phyloP scores from a whole-genome alignment of 768 basidiomycete genomes.

The Russula virescens region DNA sequence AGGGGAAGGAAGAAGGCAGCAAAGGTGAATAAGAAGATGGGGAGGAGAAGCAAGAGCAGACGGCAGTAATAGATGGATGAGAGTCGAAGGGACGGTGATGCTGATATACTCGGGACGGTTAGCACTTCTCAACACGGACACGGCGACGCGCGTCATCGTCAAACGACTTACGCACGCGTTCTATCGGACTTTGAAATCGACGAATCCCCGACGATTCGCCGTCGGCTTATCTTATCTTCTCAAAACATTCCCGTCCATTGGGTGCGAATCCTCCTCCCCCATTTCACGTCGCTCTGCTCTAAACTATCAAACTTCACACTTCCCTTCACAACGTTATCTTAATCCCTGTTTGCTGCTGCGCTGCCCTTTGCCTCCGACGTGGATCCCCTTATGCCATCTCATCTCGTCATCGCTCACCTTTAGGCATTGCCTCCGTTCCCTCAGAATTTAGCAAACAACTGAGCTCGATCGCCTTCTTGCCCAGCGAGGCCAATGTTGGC shows the following conservation, averaged over 20 bases:
- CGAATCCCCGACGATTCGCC: slow-evolving; percentile 11
- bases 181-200: slow-evolving; percentile 8
- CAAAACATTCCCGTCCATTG: too few species aligned
- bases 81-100: not conserved
- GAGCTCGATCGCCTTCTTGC: slow-evolving; percentile 4
- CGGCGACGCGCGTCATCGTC: slow-evolving; percentile 20
- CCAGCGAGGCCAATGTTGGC: too few species aligned
- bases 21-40: not conserved
- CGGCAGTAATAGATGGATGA: not conserved
- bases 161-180: too few species aligned
- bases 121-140: not conserved
- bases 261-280: too few species aligned
- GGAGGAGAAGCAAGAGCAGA: not conserved
- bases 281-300: too few species aligned
- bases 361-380: too few species aligned
- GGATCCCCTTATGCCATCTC: not conserved
- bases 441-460: not conserved
- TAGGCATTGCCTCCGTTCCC: too few species aligned
- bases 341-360: too few species aligned
- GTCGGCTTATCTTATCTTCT: slow-evolving; percentile 15
- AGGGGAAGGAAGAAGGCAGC: not conserved
- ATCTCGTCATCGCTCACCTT: not conserved
- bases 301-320: too few species aligned
- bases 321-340: too few species aligned
- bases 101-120: slow-evolving; percentile 8